Base-by-base conservation (phyloP, 2,329 filamentous ascomycete species). In the Chrysoporthe austroafricana region DNA sequence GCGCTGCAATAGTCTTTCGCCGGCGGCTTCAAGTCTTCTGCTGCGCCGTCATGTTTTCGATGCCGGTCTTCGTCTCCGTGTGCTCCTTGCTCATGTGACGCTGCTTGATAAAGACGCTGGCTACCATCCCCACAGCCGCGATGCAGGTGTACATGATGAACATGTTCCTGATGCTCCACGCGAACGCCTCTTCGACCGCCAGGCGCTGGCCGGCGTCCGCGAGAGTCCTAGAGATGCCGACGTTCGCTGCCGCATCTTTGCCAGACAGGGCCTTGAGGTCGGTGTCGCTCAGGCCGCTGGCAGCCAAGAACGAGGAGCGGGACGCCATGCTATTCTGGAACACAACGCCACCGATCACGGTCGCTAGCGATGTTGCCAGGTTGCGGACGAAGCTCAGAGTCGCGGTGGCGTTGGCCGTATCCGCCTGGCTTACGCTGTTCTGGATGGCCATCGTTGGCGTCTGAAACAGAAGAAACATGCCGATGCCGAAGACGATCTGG, bases 371-470 rank as follows among this genome's bases (percentile, higher is more conserved):
- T 0, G 83, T 83, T 2, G 83, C 81, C 46, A 88, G 76, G 71
- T 83, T 84, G 52, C 86, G 82, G 43, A 85, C 73, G 73, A 89
- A 88, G 4, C 80, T 77, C 72, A 88, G 87, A 2, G 86, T 85
- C 0, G 87, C 82, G 0, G 86, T 88, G 18, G 85, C 87, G 1
- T 85, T 82, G 3, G 86, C 86, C 62, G 88, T 86, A 69, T 90
- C 85, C 18, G 80, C 76, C 1, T 83, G 82, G 13, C 82, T 80
- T 21, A 90, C 85, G 48, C 83, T 83, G 13, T 85, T 82, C 71
- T 92, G 89, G 13, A 91, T 81, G 0, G 86, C 86, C 48, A 90
- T 82, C n/a, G 89, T 77, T 0, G 87, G 88, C 0, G 71, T 57
- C 44, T 65, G 63, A 75, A 89, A 50, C 1, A 65, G 32, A 9